phyloP scores from a whole-genome alignment of 495 filamentous ascomycete genomes.

The Annulohypoxylon moriforme region DNA sequence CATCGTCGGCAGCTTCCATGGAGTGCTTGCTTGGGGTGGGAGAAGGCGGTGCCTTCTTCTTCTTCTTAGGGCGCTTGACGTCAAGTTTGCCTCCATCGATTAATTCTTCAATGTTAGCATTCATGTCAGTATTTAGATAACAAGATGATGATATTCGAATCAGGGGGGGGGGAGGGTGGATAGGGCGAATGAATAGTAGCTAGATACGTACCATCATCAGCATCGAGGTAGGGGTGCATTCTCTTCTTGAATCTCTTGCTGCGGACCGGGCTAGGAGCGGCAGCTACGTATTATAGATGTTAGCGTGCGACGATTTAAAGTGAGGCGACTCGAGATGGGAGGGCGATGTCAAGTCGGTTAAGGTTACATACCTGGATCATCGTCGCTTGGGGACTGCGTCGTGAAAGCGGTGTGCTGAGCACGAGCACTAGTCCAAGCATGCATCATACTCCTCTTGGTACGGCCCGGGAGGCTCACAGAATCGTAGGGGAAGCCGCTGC shows the following conservation, averaged over 20 bases:
- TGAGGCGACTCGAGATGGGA: neutral
- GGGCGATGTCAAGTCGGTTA: neutral
- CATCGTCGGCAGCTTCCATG: neutral
- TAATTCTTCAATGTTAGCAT: constrained; percentile 5
- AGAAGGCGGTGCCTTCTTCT: neutral
- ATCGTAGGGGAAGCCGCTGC: constrained; percentile 17
- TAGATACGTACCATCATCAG: constrained; percentile 16
- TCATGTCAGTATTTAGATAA: constrained; percentile 5
- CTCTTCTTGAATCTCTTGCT: neutral
- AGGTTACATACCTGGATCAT: neutral
- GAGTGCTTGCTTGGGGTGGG: neutral
- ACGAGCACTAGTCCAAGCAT: constrained; percentile 31
- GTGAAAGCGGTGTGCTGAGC: constrained; percentile 26
- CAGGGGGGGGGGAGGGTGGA: no score
- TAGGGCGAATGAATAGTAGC: neutral
- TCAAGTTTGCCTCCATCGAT: no score
- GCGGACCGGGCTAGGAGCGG: neutral
- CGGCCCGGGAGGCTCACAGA: constrained; percentile 41
- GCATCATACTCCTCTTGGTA: constrained; percentile 36
- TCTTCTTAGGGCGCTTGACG: no score
- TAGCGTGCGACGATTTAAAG: neutral
- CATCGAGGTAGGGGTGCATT: neutral
- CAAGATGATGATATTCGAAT: no score
- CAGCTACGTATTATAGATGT: neutral
- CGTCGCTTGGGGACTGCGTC: neutral